Percentiles rank a stretch among this genome's conserved stretches.
Conservation (phyloP, 768 basidiomycete species). For the Pulveroboletus sp. region DNA sequence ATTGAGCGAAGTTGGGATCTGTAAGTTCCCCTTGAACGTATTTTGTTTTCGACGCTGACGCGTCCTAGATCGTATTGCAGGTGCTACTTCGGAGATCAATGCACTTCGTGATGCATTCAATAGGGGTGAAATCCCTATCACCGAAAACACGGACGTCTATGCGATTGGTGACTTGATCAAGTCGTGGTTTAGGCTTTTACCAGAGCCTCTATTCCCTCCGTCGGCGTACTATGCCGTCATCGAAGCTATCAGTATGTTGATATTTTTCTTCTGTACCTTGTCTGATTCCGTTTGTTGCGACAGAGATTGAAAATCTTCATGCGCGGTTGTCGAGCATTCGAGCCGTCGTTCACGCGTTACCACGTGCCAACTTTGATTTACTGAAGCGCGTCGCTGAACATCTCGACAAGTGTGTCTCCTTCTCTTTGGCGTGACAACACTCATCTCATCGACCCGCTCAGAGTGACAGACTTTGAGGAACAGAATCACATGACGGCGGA, state of each 20-base stretch:
- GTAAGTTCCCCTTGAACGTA: slow-evolving; percentile 40
- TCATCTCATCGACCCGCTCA: slow-evolving; percentile 23
- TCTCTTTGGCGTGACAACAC: neutral
- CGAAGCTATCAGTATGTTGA: slow-evolving; percentile 61
- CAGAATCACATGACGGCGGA: slow-evolving; percentile 89
- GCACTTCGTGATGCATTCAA: slow-evolving; percentile 74
- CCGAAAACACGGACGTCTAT: slow-evolving; percentile 67
- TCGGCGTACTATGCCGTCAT: slow-evolving; percentile 67
- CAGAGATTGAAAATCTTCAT: slow-evolving; percentile 71
- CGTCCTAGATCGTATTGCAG: slow-evolving; percentile 73
- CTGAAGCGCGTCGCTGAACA: slow-evolving; percentile 78
- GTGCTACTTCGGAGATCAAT: slow-evolving; percentile 68
- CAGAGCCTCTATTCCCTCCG: slow-evolving; percentile 76
- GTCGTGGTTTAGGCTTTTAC: slow-evolving; percentile 81
- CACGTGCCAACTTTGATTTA: slow-evolving; percentile 74
- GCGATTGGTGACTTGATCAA: slow-evolving; percentile 83
- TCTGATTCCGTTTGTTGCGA: slow-evolving; percentile 5
- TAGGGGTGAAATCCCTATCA: slow-evolving; percentile 63
- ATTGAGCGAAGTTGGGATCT: slow-evolving; percentile 79
- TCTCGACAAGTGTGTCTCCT: slow-evolving; percentile 59
- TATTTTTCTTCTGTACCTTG: neutral
- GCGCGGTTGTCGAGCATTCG: slow-evolving; percentile 64
- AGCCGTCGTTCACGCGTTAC: slow-evolving; percentile 63
- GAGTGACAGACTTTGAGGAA: slow-evolving; percentile 87
- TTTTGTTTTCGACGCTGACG: neutral